Conservation (phyloP, 108 stramenopile genomes). For the Nitzschia sp. region DNA sequence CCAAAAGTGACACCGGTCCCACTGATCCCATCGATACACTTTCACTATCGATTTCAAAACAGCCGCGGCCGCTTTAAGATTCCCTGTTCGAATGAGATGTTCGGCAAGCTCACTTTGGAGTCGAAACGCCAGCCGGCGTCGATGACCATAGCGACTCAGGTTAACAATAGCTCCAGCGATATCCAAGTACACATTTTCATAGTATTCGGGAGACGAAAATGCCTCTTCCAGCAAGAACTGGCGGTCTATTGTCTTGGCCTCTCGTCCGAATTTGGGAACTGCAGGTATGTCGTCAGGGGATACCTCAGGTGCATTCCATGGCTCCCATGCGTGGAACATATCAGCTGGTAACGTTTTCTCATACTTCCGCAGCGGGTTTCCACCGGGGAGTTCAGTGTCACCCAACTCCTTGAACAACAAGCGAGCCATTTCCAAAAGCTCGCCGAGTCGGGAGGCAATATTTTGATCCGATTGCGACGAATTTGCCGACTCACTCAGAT, state of each 20-base stretch:
- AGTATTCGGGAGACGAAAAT: slow-evolving; percentile 30
- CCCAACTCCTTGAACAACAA: slow-evolving; percentile 63
- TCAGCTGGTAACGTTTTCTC: slow-evolving; percentile 46
- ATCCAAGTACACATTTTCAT: slow-evolving; percentile 57
- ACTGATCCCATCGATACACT: slow-evolving; percentile 60
- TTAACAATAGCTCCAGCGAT: slow-evolving; percentile 50
- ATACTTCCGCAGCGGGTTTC: slow-evolving; percentile 52
- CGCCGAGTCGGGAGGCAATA: slow-evolving; percentile 55
- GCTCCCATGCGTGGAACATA: slow-evolving; percentile 53
- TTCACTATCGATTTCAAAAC: slow-evolving; percentile 57
- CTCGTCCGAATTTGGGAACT: not conserved
- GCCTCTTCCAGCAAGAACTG: slow-evolving; percentile 23
- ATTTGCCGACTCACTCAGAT: not conserved
- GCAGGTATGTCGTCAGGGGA: not conserved
- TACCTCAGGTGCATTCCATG: slow-evolving; percentile 43
- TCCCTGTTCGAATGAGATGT: slow-evolving; percentile 53
- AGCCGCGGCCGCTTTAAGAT: slow-evolving; percentile 50
- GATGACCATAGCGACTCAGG: slow-evolving; percentile 47
- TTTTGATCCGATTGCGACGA: slow-evolving; percentile 31
- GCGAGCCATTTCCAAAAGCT: slow-evolving; percentile 71
- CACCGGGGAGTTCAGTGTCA: slow-evolving; percentile 35
- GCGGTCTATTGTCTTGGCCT: not conserved
- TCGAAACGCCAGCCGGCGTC: slow-evolving; percentile 58
- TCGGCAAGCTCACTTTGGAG: slow-evolving; percentile 69
- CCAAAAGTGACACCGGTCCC: slow-evolving; percentile 76